A percentile compares a stretch with the other conserved stretches of the same genome.
Conservation (phyloP, 495 filamentous ascomycete genomes). For the Penicillium pulvis region DNA sequence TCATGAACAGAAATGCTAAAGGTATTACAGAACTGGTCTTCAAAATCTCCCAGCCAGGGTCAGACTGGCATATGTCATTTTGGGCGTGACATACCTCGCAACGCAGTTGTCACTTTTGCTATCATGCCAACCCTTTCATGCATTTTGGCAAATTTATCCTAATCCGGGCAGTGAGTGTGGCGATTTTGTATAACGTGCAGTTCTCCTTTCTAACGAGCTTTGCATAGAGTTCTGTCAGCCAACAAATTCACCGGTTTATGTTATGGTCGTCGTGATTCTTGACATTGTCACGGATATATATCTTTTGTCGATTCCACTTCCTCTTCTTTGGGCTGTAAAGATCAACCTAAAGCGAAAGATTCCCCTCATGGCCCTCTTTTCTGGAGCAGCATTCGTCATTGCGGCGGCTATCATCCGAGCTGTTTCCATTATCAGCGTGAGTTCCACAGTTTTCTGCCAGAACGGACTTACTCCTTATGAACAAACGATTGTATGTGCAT, state of each 20-base stretch:
- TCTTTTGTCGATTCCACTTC: constrained; percentile 52
- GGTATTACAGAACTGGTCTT: constrained; percentile 37
- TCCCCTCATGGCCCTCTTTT: constrained; percentile 53
- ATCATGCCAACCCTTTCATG: constrained; percentile 49
- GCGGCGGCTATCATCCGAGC: constrained; percentile 57
- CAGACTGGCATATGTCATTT: constrained; percentile 45
- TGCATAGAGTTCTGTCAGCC: constrained; percentile 38
- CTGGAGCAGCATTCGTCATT: constrained; percentile 58
- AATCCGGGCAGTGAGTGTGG: constrained; percentile 47
- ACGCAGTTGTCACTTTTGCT: constrained; percentile 48
- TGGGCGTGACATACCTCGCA: constrained; percentile 47
- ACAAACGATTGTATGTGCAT: not conserved
- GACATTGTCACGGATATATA: constrained; percentile 55
- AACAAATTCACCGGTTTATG: constrained; percentile 34
- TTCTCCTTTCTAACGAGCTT: constrained; percentile 13
- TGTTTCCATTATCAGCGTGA: constrained; percentile 50
- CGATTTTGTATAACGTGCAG: not conserved
- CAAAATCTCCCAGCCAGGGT: constrained; percentile 44
- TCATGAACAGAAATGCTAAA: constrained; percentile 1
- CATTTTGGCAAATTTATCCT: constrained; percentile 55
- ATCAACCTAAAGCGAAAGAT: constrained; percentile 47
- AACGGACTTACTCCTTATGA: too few relatives aligned
- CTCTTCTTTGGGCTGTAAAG: constrained; percentile 54
- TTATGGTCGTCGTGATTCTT: constrained; percentile 42
- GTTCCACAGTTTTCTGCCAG: not conserved